Evolutionary conservation across 257 asterid species (phyloP), one percentile per base, ranked within the genome.

Genomic region (Ballota nigra): DNA sequence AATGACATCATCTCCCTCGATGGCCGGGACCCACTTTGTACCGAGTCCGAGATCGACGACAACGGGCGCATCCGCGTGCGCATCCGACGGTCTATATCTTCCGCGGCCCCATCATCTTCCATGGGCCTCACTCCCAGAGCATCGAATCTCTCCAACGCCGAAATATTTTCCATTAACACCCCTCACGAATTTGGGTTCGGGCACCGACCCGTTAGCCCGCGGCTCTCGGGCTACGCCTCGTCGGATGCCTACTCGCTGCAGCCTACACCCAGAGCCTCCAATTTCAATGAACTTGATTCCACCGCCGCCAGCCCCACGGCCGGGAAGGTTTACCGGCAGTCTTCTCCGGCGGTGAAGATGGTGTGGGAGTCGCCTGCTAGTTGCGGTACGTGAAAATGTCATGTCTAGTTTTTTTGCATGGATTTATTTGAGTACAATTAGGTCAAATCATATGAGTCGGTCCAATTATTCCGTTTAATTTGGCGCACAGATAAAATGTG

Each of bases 241-340:
- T 89, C 96, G 0, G 96, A 86, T 2, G 90, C 80, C 0, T 86
- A 88, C 71, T 88, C 96, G 22, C 87, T 88, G 69, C 96, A 88
- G 68, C 96, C 96, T 0, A 88, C 96, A 3, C 92, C 96, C 0
- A 56, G 92, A 49, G 82, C 82, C 0, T 88, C 96, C 0, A 88
- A 85, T 40, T 85, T 86, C 75, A 88, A 86, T 43, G 96, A 86
- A 26, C 6, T 79, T 72, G 91, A 85, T 16, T 22, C 55, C 61
- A 0, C 69, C 9, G 70, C 86, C 28, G 59, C 63, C 33, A 84
- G 88, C 6, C 84, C 90, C 60, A 45, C 40, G 33, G 6, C 55
- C 18, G 88, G 75, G 71, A 84, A 62, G 79, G 52, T 68, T 8
- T 74, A 68, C 41, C 77, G 83, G 70, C 88, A 80, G 68, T 53